Percentiles rank a stretch among this genome's conserved stretches.
These are phyloP conservation scores for Boletus sp. DNA, from an alignment of 768 basidiomycete species.

Conservation along the genomic window DNA sequence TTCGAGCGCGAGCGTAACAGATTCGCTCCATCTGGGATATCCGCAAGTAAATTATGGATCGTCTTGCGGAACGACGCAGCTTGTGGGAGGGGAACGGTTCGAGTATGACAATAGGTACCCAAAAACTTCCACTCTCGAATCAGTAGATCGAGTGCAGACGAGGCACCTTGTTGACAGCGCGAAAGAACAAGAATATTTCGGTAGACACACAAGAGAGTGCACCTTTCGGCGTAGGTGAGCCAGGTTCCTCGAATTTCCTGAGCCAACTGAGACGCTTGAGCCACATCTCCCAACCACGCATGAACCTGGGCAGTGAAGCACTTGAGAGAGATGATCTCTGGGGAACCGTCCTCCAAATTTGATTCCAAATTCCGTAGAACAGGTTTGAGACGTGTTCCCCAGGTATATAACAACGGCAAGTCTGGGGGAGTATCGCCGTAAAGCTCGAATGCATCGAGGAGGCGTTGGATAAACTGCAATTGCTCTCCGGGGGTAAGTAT, in stretches of 20 bases:
- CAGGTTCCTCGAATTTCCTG: slow-evolving; percentile 23
- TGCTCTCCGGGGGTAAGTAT: slow-evolving; percentile 21
- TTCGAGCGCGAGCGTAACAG: slow-evolving; percentile 21
- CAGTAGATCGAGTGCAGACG: slow-evolving; percentile 38
- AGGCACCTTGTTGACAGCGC: slow-evolving; percentile 31
- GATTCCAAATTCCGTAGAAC: slow-evolving; percentile 30
- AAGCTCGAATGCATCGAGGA: slow-evolving; percentile 16
- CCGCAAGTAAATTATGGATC: slow-evolving; percentile 26
- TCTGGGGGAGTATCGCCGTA: slow-evolving; percentile 12
- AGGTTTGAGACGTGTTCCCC: slow-evolving; percentile 38
- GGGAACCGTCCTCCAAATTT: slow-evolving; percentile 18
- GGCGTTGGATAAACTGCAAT: slow-evolving; percentile 27
- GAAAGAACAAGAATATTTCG: slow-evolving; percentile 37
- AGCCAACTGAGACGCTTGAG: slow-evolving; percentile 31
- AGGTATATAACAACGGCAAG: slow-evolving; percentile 25
- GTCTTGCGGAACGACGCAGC: slow-evolving; percentile 28
- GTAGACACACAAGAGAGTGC: slow-evolving; percentile 31
- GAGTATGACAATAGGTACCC: slow-evolving; percentile 17
- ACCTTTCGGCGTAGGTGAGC: slow-evolving; percentile 20
- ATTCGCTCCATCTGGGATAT: slow-evolving; percentile 32
- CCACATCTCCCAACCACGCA: slow-evolving; percentile 38
- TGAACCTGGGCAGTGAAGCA: slow-evolving; percentile 32
- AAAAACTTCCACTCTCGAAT: slow-evolving; percentile 37
- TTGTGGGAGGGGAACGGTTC: slow-evolving; percentile 4
- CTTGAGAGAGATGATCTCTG: slow-evolving; percentile 16